Conservation (phyloP, 495 filamentous ascomycete genomes). For the Penicillium atrosanguineum region DNA sequence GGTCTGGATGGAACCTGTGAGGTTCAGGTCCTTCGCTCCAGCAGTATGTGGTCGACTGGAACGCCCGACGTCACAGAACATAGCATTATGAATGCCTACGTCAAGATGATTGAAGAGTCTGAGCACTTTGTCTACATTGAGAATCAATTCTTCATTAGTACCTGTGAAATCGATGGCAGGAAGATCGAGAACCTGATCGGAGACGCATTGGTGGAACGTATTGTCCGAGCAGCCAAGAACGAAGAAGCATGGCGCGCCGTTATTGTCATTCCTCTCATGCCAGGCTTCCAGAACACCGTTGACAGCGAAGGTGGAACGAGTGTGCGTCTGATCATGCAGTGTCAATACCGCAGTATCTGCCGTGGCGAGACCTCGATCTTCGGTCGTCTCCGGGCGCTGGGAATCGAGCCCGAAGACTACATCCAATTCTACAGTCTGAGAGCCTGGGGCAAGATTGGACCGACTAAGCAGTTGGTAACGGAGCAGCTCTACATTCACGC, state of each 20-base stretch:
- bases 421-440: conserved; percentile 93
- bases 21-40: conserved; percentile 90
- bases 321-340: conserved; percentile 94
- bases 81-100: conserved; percentile 94
- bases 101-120: conserved; percentile 89
- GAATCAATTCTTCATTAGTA: conserved; percentile 98
- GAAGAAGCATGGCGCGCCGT: conserved; percentile 92
- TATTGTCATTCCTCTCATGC: conserved; percentile 93
- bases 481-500: conserved; percentile 99
- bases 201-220: conserved; percentile 90
- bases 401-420: conserved; percentile 95
- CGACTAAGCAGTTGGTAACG: conserved; percentile 76
- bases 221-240: conserved; percentile 77
- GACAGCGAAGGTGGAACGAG: conserved; percentile 91
- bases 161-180: conserved; percentile 80
- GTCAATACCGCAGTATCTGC: conserved; percentile 95
- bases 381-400: conserved; percentile 71
- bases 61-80: conserved; percentile 78
- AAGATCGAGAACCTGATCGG: conserved; percentile 92
- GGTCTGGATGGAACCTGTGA: conserved; percentile 93
- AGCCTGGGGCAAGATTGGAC: conserved; percentile 90
- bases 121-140: conserved; percentile 99
- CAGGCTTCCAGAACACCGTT: conserved; percentile 96
- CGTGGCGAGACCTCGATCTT: conserved; percentile 93
- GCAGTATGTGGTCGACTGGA: conserved; percentile 87